These are phyloP conservation scores for Diplodia corticola DNA, from an alignment of 2,329 filamentous ascomycete genomes.

Conservation along the genomic window DNA sequence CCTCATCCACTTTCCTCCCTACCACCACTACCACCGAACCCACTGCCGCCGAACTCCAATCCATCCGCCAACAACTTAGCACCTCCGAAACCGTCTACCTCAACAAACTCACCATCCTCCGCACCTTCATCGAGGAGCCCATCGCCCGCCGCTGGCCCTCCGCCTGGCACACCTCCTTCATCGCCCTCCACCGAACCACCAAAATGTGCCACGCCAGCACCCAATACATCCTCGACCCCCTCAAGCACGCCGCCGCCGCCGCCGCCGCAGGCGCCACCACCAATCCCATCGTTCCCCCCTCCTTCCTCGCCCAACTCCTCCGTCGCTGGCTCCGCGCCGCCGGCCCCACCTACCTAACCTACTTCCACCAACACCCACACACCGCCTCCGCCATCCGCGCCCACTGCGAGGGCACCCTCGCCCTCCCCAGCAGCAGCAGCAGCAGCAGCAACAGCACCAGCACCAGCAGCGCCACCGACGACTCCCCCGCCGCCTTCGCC, in stretches of 20 bases:
- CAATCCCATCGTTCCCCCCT: no score
- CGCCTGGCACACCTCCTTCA: constrained; percentile 30
- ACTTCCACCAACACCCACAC: constrained; percentile 32
- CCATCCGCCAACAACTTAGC: not conserved
- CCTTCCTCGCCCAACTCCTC: constrained; percentile 28
- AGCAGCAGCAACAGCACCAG: no score
- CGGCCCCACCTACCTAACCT: constrained; percentile 30
- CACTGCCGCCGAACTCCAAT: not conserved
- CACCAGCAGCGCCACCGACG: not conserved
- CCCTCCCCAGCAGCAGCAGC: no score
- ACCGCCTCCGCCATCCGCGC: constrained; percentile 30
- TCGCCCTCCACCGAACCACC: constrained; percentile 28
- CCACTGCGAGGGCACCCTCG: constrained; percentile 23
- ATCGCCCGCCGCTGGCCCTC: constrained; percentile 33
- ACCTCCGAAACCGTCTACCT: constrained; percentile 8
- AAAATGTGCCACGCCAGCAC: constrained; percentile 29
- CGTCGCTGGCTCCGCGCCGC: constrained; percentile 29
- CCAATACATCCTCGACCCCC: constrained; percentile 28
- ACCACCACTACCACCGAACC: not conserved
- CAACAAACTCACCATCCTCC: constrained; percentile 29
- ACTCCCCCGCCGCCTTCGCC: constrained; percentile 29
- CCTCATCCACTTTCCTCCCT: not conserved
- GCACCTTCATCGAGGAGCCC: constrained; percentile 32
- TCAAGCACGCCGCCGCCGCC: constrained; percentile 27
- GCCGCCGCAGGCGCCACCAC: constrained; percentile 20